Evolutionary conservation across 257 asterid genomes (phyloP).

Genomic region (Linaria vulgaris): DNA sequence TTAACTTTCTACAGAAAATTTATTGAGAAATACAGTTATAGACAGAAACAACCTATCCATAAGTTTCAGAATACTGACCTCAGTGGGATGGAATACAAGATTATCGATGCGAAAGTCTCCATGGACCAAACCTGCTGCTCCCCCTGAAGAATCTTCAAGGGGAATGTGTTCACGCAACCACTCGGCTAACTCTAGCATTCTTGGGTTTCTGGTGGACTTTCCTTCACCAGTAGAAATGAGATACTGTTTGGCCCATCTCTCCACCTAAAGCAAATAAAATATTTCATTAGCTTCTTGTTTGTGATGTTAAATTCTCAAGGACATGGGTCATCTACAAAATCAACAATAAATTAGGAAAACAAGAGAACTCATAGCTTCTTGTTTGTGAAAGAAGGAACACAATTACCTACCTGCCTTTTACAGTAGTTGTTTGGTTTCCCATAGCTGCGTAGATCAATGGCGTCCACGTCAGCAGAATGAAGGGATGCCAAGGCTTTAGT

Average conservation of each 20-base stretch:
- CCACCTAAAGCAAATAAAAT: conserved; percentile 54
- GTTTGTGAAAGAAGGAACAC: conserved; percentile 5
- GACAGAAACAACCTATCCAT: too few species aligned
- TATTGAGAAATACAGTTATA: too few species aligned
- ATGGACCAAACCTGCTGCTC: conserved; percentile 85
- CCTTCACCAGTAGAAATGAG: conserved; percentile 83
- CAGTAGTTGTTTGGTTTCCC: conserved; percentile 82
- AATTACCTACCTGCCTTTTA: conserved; percentile 72
- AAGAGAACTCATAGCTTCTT: background rate
- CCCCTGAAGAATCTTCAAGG: conserved; percentile 84
- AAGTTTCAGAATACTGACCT: conserved; percentile 48
- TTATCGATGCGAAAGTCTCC: conserved; percentile 97
- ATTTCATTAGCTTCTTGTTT: conserved; percentile 20
- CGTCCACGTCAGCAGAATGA: conserved; percentile 78
- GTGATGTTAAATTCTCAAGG: conserved; percentile 3
- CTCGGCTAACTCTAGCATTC: conserved; percentile 77
- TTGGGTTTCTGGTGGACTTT: conserved; percentile 77
- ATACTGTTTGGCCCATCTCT: conserved; percentile 96
- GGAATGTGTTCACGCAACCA: conserved; percentile 88
- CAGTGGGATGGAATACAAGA: conserved; percentile 92
- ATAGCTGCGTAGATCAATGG: conserved; percentile 66
- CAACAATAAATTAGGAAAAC: conserved; percentile 1
- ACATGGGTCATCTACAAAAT: conserved; percentile 11
- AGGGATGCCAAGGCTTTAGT: conserved; percentile 82
- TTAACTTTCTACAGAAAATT: too few species aligned